Percentiles rank a stretch among this genome's conserved stretches.
Evolutionary conservation across 495 filamentous ascomycete genomes (phyloP).

Genomic region (Bryoglossum gracile): DNA sequence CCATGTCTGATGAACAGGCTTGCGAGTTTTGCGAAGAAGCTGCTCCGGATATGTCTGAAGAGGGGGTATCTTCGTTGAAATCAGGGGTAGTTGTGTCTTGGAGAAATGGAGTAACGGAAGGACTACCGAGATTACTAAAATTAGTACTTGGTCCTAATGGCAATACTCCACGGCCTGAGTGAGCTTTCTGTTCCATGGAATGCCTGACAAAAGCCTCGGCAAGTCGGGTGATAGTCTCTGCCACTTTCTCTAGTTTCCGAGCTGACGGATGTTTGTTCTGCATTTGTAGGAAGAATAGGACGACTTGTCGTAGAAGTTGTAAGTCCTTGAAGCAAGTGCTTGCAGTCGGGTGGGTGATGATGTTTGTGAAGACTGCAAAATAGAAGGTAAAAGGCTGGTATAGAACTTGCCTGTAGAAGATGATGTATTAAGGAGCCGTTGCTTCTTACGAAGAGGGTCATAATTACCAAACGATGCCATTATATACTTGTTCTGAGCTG

Average conservation of each 20-base stretch:
- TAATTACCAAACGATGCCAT: slow-evolving; percentile 7
- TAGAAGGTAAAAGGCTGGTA: slow-evolving; percentile 10
- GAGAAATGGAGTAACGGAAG: background rate
- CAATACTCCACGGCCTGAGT: background rate
- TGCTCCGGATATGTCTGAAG: background rate
- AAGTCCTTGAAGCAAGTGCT: slow-evolving; percentile 1
- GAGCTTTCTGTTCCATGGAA: background rate
- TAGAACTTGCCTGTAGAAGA: slow-evolving; percentile 3
- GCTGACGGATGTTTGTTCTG: slow-evolving; percentile 8
- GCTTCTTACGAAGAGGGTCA: background rate
- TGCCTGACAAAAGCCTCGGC: slow-evolving; percentile 6
- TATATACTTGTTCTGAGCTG: slow-evolving; percentile 5
- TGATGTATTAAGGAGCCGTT: background rate
- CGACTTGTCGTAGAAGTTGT: slow-evolving; percentile 6
- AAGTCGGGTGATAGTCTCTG: slow-evolving; percentile 2
- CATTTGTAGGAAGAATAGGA: slow-evolving; percentile 25
- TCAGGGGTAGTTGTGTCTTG: background rate
- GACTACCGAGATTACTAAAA: background rate
- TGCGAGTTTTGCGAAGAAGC: background rate
- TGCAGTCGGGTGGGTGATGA: slow-evolving; percentile 2
- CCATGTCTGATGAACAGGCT: no score
- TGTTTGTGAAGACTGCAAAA: slow-evolving; percentile 8
- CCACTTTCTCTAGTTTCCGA: slow-evolving; percentile 7
- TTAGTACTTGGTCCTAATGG: background rate
- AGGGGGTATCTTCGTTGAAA: background rate